Evolutionary conservation across 2,329 filamentous ascomycete species (phyloP), one percentile per base, ranked within the genome.

Genomic region (Daldinia eschscholtzii): DNA sequence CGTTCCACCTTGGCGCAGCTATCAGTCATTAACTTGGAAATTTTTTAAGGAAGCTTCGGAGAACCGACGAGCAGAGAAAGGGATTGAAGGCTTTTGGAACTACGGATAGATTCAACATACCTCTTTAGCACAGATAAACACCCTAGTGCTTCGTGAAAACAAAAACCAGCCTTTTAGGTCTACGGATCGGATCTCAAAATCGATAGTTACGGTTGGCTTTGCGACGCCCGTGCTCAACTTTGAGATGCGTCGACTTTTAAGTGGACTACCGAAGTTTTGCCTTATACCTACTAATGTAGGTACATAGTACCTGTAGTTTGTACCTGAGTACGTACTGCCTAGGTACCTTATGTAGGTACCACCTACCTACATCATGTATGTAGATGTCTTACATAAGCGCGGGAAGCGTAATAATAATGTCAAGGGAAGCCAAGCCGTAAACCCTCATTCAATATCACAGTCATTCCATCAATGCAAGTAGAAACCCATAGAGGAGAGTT

Each of bases 401-500:
- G 20, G 20, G 20, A 23, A 23, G 20, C 20, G 20, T 23, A 23
- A 23, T 23, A 23, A 23, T 23, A 23, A 23, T 23, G 20, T 1
- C 3, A 33, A 33, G 30, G 30, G 5, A 33, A 6, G 9, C 30
- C 30, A 33, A 1, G 9, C 30, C 26, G 13, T 23, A 13, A 26
- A 15, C 4, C 42, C 20, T 46, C 42, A 15, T 48, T 7, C 6
- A 26, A 48, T 48, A 52, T 52, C 52, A 39, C 15, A 26, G 20
- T 39, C 15, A 10, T 23, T 55, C 33, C 2, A 18, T 9, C 6
- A 23, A 23, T 7, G 7, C n/a, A 44, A 48, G 48, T 20, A 23
- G 62, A 52, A 66, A 55, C 44, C 30, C 28, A 35, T 58, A 9
- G 59, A 57, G 48, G 10, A 18, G 67, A 65, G 57, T 68, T 53